Conservation (phyloP, 768 basidiomycete species). For the Suillus clintonianus region DNA sequence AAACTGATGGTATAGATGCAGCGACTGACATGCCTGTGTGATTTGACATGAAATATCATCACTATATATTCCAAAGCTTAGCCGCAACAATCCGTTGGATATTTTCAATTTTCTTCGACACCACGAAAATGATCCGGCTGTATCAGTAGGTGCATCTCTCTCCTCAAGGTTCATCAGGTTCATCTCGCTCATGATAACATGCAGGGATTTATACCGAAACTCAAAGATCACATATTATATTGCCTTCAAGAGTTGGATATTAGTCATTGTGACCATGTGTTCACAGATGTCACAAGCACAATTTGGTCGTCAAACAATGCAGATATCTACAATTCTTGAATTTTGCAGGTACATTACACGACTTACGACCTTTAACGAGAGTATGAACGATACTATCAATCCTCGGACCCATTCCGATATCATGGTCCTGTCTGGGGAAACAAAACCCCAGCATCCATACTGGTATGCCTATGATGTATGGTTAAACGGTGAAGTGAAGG, state of each 20-base stretch:
- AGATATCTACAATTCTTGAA: not conserved
- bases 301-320: not conserved
- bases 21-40: not conserved
- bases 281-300: not conserved
- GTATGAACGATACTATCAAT: slow-evolving; percentile 18
- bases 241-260: not conserved
- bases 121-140: not conserved
- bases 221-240: not conserved
- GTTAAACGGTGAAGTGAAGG: not conserved
- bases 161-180: no score
- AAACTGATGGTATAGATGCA: no score
- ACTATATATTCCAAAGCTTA: not conserved
- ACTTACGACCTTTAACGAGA: slow-evolving; percentile 19
- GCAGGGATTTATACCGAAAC: not conserved
- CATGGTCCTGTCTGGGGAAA: slow-evolving; percentile 28
- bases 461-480: slow-evolving; percentile 35
- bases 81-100: not conserved
- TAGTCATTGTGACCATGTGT: not conserved
- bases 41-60: not conserved
- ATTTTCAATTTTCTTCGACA: not conserved
- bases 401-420: slow-evolving; percentile 34
- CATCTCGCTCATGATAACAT: not conserved
- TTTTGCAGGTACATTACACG: slow-evolving; percentile 10
- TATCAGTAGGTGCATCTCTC: not conserved
- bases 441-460: slow-evolving; percentile 29